A percentile compares a stretch with the other conserved stretches of the same genome.
phyloP scores from a whole-genome alignment of 495 filamentous ascomycete species.

The Penicillium macrosclerotiorum region DNA sequence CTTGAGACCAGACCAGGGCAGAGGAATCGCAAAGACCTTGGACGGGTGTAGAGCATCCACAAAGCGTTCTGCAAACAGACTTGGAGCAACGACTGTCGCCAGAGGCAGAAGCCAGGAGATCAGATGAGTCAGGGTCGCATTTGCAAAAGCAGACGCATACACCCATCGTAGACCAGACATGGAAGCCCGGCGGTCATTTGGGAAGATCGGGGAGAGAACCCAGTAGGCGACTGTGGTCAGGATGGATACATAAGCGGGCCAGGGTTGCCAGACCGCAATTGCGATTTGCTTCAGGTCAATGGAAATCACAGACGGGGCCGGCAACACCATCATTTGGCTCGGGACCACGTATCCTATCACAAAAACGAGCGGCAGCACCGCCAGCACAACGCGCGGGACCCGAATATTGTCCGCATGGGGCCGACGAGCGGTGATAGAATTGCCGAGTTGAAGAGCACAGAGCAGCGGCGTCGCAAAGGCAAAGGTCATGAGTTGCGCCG shows the following conservation, averaged over 20 bases:
- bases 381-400: constrained; percentile 46
- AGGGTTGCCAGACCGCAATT: constrained; percentile 60
- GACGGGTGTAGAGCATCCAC: constrained; percentile 34
- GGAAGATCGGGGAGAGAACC: constrained; percentile 34
- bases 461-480: constrained; percentile 54
- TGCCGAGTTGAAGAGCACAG: constrained; percentile 50
- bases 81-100: constrained; percentile 34
- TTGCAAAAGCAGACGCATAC: constrained; percentile 52
- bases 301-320: constrained; percentile 41
- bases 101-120: constrained; percentile 46
- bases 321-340: constrained; percentile 49
- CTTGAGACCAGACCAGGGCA: constrained; percentile 38
- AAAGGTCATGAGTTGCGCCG: constrained; percentile 53
- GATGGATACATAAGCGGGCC: constrained; percentile 50
- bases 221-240: constrained; percentile 30
- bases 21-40: constrained; percentile 39
- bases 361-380: constrained; percentile 46
- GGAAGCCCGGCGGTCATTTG: constrained; percentile 32
- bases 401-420: constrained; percentile 48
- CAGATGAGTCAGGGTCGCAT: constrained; percentile 48
- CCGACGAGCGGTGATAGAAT: constrained; percentile 47
- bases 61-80: constrained; percentile 32
- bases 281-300: constrained; percentile 53
- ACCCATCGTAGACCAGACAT: constrained; percentile 47
- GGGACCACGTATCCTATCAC: constrained; percentile 52